These are phyloP conservation scores for Phytophthora pseudosyringae DNA, from an alignment of 352 stramenopile species.

Conservation along the genomic window DNA sequence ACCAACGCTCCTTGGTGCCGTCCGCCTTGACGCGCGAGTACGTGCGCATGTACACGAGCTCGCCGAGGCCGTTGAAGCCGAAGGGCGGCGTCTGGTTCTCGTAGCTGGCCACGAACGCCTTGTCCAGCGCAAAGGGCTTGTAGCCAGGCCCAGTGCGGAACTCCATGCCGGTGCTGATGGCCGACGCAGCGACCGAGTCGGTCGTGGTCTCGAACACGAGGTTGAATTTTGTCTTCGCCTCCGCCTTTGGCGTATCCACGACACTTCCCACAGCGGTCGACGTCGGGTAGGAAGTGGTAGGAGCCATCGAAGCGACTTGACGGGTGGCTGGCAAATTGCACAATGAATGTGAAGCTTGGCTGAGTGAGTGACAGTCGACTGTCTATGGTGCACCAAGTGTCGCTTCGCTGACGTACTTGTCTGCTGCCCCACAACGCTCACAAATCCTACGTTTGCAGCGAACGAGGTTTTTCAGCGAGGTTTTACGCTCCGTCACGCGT, in stretches of 20 bases:
- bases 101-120: conserved; percentile 64
- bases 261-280: conserved; percentile 8
- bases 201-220: conserved; percentile 17
- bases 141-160: conserved; percentile 24
- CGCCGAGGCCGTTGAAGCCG: conserved; percentile 94
- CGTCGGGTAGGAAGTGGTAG: conserved; percentile 21
- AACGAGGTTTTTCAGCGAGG: conserved; percentile 8
- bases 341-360: conserved; percentile 16
- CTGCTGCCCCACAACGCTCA: background rate
- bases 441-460: background rate
- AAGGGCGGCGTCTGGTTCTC: conserved; percentile 71
- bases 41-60: conserved; percentile 93
- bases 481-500: conserved; percentile 27
- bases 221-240: conserved; percentile 2
- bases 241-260: conserved; percentile 5
- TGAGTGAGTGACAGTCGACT: conserved; percentile 1
- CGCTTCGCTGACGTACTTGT: conserved; percentile 29
- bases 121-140: conserved; percentile 32
- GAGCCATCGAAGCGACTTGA: conserved; percentile 25
- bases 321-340: conserved; percentile 22
- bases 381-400: conserved; percentile 14
- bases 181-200: conserved; percentile 11
- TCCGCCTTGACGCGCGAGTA: conserved; percentile 90
- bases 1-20: conserved; percentile 88
- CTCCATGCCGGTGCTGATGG: conserved; percentile 25